Evolutionary conservation across 805 yeast genomes (phyloP).

Genomic region (Myxozyma neotropica): DNA sequence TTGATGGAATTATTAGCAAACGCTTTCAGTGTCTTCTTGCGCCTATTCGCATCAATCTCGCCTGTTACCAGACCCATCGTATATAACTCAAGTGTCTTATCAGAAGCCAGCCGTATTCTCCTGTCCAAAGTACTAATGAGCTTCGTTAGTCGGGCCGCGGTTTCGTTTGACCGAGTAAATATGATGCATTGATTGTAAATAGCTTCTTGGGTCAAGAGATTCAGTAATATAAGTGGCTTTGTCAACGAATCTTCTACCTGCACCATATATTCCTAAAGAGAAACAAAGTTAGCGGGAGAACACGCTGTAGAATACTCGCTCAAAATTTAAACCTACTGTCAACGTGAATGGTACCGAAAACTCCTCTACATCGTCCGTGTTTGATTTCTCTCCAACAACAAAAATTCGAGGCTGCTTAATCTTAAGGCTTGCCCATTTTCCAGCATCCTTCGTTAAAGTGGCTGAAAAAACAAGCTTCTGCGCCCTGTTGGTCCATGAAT

Average conservation of each 20-base stretch:
- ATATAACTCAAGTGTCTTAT: constrained; percentile 12
- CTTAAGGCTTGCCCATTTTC: constrained; percentile 71
- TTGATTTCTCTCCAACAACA: constrained; percentile 59
- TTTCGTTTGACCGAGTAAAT: constrained; percentile 80
- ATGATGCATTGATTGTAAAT: constrained; percentile 52
- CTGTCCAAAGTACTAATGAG: constrained; percentile 52
- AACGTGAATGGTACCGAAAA: constrained; percentile 46
- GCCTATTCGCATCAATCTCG: constrained; percentile 47
- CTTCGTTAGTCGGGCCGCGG: constrained; percentile 76
- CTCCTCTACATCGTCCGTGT: constrained; percentile 36
- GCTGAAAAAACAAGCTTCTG: constrained; percentile 85
- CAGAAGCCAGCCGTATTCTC: constrained; percentile 28
- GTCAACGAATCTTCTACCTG: constrained; percentile 40
- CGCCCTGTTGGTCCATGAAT: constrained; percentile 33
- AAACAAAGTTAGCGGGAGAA: no score
- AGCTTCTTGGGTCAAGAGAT: constrained; percentile 48
- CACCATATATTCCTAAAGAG: constrained; percentile 42
- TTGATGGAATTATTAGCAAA: constrained; percentile 59
- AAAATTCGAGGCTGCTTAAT: constrained; percentile 72
- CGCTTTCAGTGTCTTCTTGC: constrained; percentile 59
- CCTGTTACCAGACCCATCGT: constrained; percentile 44
- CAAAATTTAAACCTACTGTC: constrained; percentile 18
- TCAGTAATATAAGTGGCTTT: constrained; percentile 76
- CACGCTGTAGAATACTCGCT: no score
- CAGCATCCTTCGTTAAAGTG: constrained; percentile 90